These are phyloP conservation scores for Podila verticillata DNA, from an alignment of 192 early-diverging fungal genomes.

Conservation along the genomic window DNA sequence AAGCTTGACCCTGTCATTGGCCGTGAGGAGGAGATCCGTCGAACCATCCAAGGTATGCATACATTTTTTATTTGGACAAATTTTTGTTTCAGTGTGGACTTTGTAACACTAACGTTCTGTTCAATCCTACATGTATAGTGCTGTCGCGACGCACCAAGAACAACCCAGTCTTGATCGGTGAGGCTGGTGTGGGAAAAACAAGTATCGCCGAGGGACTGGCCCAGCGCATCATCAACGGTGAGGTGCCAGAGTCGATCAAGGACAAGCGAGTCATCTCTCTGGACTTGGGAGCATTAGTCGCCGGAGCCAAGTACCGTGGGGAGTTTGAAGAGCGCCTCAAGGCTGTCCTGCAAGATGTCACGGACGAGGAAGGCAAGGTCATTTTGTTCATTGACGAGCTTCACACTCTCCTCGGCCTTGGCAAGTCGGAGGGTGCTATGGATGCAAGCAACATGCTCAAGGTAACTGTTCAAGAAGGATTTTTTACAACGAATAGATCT, in stretches of 20 bases:
- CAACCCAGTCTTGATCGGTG: slow-evolving; percentile 80
- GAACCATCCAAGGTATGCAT: slow-evolving; percentile 74
- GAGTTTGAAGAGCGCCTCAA: slow-evolving; percentile 89
- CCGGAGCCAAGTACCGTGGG: slow-evolving; percentile 81
- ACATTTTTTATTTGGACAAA: not conserved
- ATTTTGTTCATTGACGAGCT: slow-evolving; percentile 87
- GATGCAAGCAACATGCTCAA: slow-evolving; percentile 86
- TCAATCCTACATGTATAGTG: slow-evolving; percentile 15
- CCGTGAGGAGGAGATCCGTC: slow-evolving; percentile 79
- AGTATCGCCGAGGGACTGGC: slow-evolving; percentile 84
- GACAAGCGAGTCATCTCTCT: slow-evolving; percentile 76
- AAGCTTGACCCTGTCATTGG: slow-evolving; percentile 88
- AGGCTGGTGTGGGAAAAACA: slow-evolving; percentile 82
- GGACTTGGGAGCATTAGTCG: slow-evolving; percentile 73
- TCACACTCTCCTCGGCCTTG: slow-evolving; percentile 78
- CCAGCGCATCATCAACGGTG: slow-evolving; percentile 78
- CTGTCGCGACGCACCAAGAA: slow-evolving; percentile 82
- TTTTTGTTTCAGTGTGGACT: not conserved
- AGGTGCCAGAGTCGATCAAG: slow-evolving; percentile 83
- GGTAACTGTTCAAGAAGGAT: no score
- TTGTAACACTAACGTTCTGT: not conserved
- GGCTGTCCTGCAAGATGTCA: slow-evolving; percentile 75
- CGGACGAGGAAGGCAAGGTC: slow-evolving; percentile 74
- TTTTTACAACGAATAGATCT: no score
- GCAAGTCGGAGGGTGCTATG: slow-evolving; percentile 80